Percentiles rank a stretch among this genome's conserved stretches.
These are phyloP conservation scores for Aspergillus spinulosporus DNA, from an alignment of 2,329 filamentous ascomycete species.

Conservation along the genomic window DNA sequence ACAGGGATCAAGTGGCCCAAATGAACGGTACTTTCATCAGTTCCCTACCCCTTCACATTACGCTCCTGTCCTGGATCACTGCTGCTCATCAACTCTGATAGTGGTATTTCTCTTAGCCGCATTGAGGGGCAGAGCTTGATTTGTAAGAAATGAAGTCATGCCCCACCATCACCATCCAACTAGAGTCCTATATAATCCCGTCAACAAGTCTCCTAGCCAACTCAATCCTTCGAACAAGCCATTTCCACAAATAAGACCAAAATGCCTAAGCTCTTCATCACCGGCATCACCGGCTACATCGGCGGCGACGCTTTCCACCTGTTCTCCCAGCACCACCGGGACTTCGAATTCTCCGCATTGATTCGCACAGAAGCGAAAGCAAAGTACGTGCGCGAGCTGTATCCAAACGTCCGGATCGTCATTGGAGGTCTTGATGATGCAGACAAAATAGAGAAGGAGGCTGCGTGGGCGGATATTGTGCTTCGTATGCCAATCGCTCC, in stretches of 20 bases:
- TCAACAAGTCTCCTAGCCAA: too few species aligned
- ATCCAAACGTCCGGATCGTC: slow-evolving; percentile 52
- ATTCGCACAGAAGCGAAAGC: slow-evolving; percentile 43
- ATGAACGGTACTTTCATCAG: too few species aligned
- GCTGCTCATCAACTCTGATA: too few species aligned
- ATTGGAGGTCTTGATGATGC: slow-evolving; percentile 47
- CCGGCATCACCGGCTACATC: slow-evolving; percentile 60
- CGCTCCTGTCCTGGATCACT: too few species aligned
- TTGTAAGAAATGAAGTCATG: slow-evolving; percentile 6
- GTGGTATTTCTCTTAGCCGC: too few species aligned
- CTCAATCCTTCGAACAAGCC: slow-evolving; percentile 37
- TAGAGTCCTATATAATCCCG: background rate
- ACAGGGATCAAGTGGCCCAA: too few species aligned
- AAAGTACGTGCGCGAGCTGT: slow-evolving; percentile 38
- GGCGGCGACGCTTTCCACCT: slow-evolving; percentile 51
- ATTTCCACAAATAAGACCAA: slow-evolving; percentile 53
- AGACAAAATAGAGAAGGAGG: background rate
- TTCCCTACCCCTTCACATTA: too few species aligned
- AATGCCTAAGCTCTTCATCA: slow-evolving; percentile 15
- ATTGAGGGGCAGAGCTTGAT: background rate
- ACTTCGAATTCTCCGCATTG: slow-evolving; percentile 41
- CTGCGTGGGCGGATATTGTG: slow-evolving; percentile 51
- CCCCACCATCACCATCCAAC: background rate
- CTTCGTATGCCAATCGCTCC: slow-evolving; percentile 35
- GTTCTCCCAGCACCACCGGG: slow-evolving; percentile 42